A percentile compares a stretch with the other conserved stretches of the same genome.
Conservation (phyloP, 768 basidiomycete species). For the Boletales sp. region DNA sequence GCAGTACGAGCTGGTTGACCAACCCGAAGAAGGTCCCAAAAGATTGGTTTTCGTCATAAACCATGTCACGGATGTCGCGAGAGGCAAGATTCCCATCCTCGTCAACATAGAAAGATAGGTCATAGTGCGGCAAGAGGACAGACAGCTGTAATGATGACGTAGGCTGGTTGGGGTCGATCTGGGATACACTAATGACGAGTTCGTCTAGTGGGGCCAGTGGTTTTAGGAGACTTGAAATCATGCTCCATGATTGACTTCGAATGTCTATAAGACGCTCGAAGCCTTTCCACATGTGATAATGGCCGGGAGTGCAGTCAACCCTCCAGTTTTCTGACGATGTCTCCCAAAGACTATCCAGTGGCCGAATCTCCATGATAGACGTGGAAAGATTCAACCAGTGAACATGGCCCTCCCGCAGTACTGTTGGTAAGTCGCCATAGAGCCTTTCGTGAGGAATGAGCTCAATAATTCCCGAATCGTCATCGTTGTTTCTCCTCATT, state of each 20-base stretch:
- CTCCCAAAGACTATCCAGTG: constrained; percentile 16
- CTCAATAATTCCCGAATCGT: constrained; percentile 4
- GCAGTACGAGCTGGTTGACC: constrained; percentile 36
- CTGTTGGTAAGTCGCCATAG: constrained; percentile 10
- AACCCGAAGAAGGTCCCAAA: constrained; percentile 43
- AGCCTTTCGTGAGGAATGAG: constrained; percentile 19
- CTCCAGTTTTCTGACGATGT: constrained; percentile 19
- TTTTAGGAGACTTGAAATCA: constrained; percentile 14
- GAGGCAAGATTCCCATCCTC: constrained; percentile 34
- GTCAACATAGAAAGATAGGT: constrained; percentile 37
- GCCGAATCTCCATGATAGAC: constrained; percentile 21
- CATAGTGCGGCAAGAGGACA: constrained; percentile 36
- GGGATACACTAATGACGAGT: constrained; percentile 14
- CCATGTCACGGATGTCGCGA: constrained; percentile 35
- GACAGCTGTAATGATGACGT: constrained; percentile 11
- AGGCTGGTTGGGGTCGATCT: background rate
- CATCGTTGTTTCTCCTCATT: too few species aligned
- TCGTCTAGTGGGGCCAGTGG: constrained; percentile 11
- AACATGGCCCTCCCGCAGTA: constrained; percentile 1
- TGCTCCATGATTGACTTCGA: constrained; percentile 20
- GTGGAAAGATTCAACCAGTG: constrained; percentile 29
- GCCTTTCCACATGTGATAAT: constrained; percentile 1
- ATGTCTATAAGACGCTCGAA: constrained; percentile 17
- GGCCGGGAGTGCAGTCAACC: constrained; percentile 4
- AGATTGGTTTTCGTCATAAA: constrained; percentile 38